phyloP scores from a whole-genome alignment of 2,329 filamentous ascomycete genomes.

The Neocatenulostroma microsporum region DNA sequence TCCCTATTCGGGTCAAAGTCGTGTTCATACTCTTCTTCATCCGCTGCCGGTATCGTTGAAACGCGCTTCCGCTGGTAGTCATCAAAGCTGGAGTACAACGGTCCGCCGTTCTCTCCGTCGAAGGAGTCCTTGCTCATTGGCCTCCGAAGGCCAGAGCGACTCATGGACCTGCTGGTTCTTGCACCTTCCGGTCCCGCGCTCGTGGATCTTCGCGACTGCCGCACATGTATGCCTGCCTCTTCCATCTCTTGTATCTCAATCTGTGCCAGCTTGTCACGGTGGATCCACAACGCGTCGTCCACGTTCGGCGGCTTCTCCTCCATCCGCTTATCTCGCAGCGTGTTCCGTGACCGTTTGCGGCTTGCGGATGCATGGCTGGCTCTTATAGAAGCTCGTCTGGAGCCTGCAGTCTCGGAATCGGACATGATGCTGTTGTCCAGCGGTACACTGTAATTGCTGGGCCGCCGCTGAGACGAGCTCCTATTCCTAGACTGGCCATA shows the following conservation, averaged over 20 bases:
- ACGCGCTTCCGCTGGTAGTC: slow-evolving; percentile 17
- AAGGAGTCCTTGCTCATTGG: slow-evolving; percentile 19
- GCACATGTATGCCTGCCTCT: slow-evolving; percentile 62
- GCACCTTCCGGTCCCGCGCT: slow-evolving; percentile 29
- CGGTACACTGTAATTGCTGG: slow-evolving; percentile 13
- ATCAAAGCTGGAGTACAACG: slow-evolving; percentile 11
- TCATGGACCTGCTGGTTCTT: slow-evolving; percentile 33
- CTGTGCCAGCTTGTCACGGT: slow-evolving; percentile 71
- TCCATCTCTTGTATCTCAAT: slow-evolving; percentile 77
- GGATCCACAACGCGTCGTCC: slow-evolving; percentile 72
- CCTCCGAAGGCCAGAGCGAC: slow-evolving; percentile 19
- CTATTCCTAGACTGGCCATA: not conserved
- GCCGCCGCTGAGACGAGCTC: slow-evolving; percentile 5
- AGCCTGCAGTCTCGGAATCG: slow-evolving; percentile 21
- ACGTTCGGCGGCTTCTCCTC: slow-evolving; percentile 4
- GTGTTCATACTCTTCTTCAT: slow-evolving; percentile 35
- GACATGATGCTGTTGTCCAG: slow-evolving; percentile 15
- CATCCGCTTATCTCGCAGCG: slow-evolving; percentile 16
- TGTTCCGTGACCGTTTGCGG: slow-evolving; percentile 22
- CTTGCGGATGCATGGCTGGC: slow-evolving; percentile 15
- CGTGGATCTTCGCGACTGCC: slow-evolving; percentile 46
- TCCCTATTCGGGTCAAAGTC: slow-evolving; percentile 37
- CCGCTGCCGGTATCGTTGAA: slow-evolving; percentile 29
- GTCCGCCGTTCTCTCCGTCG: slow-evolving; percentile 15
- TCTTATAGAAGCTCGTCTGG: slow-evolving; percentile 19